phyloP scores from a whole-genome alignment of 2,329 filamentous ascomycete species.

The Monosporascus ibericus region DNA sequence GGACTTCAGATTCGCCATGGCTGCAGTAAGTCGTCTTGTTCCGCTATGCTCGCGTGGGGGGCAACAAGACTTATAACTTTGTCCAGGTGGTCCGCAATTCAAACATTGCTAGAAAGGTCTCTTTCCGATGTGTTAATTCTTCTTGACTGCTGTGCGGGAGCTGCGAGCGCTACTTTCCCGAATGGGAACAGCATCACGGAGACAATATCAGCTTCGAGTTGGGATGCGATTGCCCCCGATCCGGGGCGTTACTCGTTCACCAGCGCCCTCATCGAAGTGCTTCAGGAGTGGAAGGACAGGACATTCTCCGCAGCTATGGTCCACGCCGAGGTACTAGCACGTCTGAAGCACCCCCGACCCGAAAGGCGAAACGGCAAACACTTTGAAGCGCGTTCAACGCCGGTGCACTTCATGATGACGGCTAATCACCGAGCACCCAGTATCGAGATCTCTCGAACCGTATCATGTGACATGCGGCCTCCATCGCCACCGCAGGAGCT shows the following conservation, averaged over 20 bases:
- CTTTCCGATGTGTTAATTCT: conserved; percentile 52
- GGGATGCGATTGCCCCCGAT: conserved; percentile 55
- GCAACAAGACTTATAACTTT: conserved; percentile 2
- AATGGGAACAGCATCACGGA: conserved; percentile 54
- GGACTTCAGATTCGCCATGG: conserved; percentile 47
- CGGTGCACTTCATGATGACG: conserved; percentile 59
- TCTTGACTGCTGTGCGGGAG: conserved; percentile 54
- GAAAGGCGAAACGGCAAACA: conserved; percentile 52
- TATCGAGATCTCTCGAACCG: conserved; percentile 45
- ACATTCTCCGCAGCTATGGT: conserved; percentile 56
- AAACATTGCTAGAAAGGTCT: conserved; percentile 52
- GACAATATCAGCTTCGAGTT: conserved; percentile 56
- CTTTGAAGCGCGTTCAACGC: conserved; percentile 52
- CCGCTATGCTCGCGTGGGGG: not conserved
- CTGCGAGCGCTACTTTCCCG: conserved; percentile 53
- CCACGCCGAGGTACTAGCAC: conserved; percentile 54
- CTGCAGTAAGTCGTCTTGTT: conserved; percentile 38
- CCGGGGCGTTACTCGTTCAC: conserved; percentile 56
- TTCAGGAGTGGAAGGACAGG: conserved; percentile 49
- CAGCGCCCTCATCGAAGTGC: conserved; percentile 51
- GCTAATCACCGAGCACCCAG: conserved; percentile 52
- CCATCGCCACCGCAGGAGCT: conserved; percentile 30
- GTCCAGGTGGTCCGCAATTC: conserved; percentile 51
- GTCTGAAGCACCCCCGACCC: conserved; percentile 52
- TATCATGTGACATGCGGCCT: conserved; percentile 27